Evolutionary conservation across 345 rosid genomes (phyloP), one percentile per base, ranked within the genome.

Genomic region (Trapa incisa): DNA sequence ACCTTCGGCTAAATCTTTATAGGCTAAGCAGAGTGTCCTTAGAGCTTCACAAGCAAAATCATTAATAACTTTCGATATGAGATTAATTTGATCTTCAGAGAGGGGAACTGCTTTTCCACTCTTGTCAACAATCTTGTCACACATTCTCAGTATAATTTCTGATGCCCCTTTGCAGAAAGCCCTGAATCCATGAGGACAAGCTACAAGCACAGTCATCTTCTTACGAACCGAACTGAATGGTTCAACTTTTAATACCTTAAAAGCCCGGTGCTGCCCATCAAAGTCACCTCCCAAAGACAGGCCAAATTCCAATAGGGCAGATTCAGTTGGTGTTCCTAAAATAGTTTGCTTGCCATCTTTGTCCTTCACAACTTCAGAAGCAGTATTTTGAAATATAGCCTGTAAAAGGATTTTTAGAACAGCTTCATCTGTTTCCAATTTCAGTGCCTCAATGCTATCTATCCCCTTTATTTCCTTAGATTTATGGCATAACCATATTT

Each of bases 151-250:
- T 63, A 93, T 85, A 61, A 93, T 87, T 75, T 93, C 98, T 47
- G 97, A 83, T 65, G 97, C 98, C 79, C 98, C 98, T 84, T 93
- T 93, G 85, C 96, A 88, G 72, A 86, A 90, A 36, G 91, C 92
- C 62, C 92, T 81, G 33, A 70, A 72, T 32, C 82, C 78, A 50
- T 75, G 86, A 61, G 95, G 92, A 75, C 74, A 85, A 76, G 88
- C 83, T 58, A 86, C 85, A 62, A 93, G 87, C 70, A 86, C 87
- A 39, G 97, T 88, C 98, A 93, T 93, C 80, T 81, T 93, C 84
- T 93, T 93, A 75, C 83, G 86, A 53, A 84, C 91, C 22, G 98
- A 93, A 73, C 83, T 93, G 75, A 93, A 93, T 58, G 98, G 98
- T 80, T 87, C 91, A 33, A 93, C 85, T 77, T 83, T 87, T 17